A percentile compares a stretch with the other conserved stretches of the same genome.
phyloP scores from a whole-genome alignment of 345 rosid genomes.

The Salix viminalis region DNA sequence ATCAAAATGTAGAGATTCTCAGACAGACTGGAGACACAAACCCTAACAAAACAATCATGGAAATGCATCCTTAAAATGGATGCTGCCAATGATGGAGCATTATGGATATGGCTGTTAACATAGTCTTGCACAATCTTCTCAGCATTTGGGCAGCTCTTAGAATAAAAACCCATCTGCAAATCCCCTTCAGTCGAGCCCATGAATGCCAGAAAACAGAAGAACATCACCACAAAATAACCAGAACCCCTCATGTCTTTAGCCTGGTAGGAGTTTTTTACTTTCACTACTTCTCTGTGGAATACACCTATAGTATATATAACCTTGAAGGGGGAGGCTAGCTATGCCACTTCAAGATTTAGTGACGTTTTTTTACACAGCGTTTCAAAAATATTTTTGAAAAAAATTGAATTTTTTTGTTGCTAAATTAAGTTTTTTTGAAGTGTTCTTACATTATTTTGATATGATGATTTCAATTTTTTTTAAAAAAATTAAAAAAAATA shows the following conservation, averaged over 20 bases:
- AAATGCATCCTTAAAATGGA: conserved; percentile 76
- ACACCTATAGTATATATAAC: neutral
- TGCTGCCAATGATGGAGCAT: conserved; percentile 74
- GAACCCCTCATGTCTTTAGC: conserved; percentile 24
- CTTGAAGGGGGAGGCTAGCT: neutral
- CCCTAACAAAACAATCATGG: conserved; percentile 88
- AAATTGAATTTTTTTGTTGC: no score
- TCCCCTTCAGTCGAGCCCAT: conserved; percentile 47
- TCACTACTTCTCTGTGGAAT: neutral
- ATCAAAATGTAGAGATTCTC: neutral
- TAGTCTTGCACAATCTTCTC: conserved; percentile 57
- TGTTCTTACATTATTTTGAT: no score
- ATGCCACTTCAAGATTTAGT: neutral
- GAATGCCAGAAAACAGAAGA: conserved; percentile 28
- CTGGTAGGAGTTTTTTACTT: no score
- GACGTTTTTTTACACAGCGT: no score
- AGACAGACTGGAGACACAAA: neutral
- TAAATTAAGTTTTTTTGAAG: no score
- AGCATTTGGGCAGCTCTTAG: conserved; percentile 67
- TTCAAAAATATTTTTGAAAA: no score
- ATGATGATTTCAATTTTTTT: no score
- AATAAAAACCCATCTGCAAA: conserved; percentile 51
- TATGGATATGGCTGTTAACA: conserved; percentile 53
- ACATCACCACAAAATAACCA: conserved; percentile 10
- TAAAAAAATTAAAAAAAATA: no score